Percentiles rank a stretch among this genome's conserved stretches.
These are phyloP conservation scores for Pigoraptor vietnamica DNA, from an alignment of 78 protist species.

Conservation along the genomic window DNA sequence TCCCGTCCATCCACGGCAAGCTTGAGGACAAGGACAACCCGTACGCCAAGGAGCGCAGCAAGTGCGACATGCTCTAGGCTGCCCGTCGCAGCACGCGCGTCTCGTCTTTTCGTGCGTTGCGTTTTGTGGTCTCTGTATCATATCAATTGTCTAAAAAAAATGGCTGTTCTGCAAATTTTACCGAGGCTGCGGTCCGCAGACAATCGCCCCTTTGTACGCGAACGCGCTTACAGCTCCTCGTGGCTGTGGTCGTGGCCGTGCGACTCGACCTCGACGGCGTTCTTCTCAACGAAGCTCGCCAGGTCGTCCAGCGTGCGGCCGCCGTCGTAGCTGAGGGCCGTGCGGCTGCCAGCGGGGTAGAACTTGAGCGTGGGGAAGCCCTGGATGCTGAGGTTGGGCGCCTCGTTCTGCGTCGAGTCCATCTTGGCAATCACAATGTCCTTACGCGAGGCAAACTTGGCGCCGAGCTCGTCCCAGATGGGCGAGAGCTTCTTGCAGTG, in stretches of 20 bases:
- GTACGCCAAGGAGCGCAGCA: not conserved
- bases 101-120: not conserved
- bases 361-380: slow-evolving; percentile 78
- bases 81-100: not conserved
- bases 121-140: not conserved
- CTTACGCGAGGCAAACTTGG: not conserved
- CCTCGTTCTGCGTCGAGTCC: slow-evolving; percentile 37
- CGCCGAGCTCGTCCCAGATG: slow-evolving; percentile 58
- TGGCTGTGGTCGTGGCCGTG: not conserved
- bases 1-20: not conserved
- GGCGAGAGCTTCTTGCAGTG: slow-evolving; percentile 82
- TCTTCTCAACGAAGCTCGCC: not conserved
- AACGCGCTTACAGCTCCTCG: slow-evolving; percentile 5
- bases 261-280: not conserved
- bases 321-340: not conserved
- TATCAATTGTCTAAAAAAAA: not conserved
- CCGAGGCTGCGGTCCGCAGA: not conserved
- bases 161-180: not conserved
- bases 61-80: not conserved
- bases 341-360: slow-evolving; percentile 32
- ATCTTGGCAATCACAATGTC: slow-evolving; percentile 34
- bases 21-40: slow-evolving; percentile 1
- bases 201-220: not conserved
- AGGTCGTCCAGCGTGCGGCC: not conserved
- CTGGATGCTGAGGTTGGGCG: slow-evolving; percentile 22